These are phyloP conservation scores for Fusarium secorum DNA, from an alignment of 2,329 filamentous ascomycete species.

Conservation along the genomic window DNA sequence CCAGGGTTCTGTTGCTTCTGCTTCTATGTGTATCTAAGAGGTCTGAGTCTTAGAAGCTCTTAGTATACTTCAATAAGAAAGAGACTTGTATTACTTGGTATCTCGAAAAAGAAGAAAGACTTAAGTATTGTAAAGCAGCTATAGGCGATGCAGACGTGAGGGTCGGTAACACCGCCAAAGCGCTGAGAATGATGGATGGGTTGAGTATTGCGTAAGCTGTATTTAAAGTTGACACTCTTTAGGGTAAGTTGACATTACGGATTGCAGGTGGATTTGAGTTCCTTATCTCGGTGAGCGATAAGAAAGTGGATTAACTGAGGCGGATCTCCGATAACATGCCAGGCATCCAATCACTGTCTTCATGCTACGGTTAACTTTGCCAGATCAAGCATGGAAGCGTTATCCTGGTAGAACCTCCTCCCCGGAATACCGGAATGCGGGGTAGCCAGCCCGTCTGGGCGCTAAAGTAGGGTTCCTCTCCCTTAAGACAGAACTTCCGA, in stretches of 20 bases:
- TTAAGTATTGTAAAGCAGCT: too few species aligned
- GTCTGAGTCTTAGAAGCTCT: too few species aligned
- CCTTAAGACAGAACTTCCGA: not conserved
- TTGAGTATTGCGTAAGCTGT: too few species aligned
- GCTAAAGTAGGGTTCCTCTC: not conserved
- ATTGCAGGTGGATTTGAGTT: not conserved
- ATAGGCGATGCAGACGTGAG: too few species aligned
- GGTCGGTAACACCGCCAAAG: too few species aligned
- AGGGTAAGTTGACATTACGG: not conserved
- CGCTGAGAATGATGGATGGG: too few species aligned
- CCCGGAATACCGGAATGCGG: not conserved
- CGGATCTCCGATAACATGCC: not conserved
- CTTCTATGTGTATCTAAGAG: rapidly evolving
- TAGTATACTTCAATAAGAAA: too few species aligned
- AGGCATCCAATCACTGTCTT: not conserved
- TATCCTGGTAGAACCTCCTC: too few species aligned
- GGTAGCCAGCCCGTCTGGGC: not conserved
- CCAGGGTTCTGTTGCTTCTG: rapidly evolving
- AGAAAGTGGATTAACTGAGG: not conserved
- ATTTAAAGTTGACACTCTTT: not conserved
- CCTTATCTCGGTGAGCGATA: not conserved
- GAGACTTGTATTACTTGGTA: rapidly evolving
- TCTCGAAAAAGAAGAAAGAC: too few species aligned
- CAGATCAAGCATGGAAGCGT: not conserved
- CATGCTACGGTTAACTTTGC: not conserved